Conservation (phyloP, 2,329 filamentous ascomycete species). For the Paecilomyces fulvus region DNA sequence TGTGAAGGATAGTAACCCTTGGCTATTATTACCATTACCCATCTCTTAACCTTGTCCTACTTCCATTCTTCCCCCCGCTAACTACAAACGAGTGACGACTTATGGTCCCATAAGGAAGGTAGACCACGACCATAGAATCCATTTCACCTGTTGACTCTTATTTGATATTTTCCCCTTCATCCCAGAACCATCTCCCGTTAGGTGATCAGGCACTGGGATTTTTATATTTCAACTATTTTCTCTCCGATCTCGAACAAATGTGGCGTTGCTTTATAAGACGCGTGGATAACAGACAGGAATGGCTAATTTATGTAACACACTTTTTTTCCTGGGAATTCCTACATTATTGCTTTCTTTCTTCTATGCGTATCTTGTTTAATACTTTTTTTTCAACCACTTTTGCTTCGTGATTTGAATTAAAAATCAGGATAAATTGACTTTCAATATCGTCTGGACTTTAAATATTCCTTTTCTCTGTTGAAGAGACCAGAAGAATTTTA, state of each 20-base stretch:
- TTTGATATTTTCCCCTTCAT: not conserved
- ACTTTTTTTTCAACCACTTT: not conserved
- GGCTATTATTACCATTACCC: slow-evolving; percentile 1
- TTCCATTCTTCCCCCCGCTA: not conserved
- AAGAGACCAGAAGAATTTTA: too few species aligned
- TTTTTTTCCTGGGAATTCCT: not conserved
- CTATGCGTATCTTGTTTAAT: not conserved
- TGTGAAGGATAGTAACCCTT: slow-evolving; percentile 7
- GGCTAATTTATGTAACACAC: not conserved
- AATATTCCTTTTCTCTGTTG: too few species aligned
- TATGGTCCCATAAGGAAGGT: not conserved
- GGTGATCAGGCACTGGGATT: not conserved
- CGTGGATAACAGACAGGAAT: not conserved
- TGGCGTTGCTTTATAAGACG: too few species aligned
- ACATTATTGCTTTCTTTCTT: not conserved
- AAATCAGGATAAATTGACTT: too few species aligned
- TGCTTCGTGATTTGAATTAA: too few species aligned
- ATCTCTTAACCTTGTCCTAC: not conserved
- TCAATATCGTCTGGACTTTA: too few species aligned
- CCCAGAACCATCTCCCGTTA: not conserved
- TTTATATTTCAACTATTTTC: not conserved
- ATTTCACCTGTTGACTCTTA: not conserved
- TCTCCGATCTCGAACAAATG: not conserved
- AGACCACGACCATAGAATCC: not conserved
- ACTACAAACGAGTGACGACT: not conserved